Conservation (phyloP, 306 rosid species). For the Sicyos baderoa region DNA sequence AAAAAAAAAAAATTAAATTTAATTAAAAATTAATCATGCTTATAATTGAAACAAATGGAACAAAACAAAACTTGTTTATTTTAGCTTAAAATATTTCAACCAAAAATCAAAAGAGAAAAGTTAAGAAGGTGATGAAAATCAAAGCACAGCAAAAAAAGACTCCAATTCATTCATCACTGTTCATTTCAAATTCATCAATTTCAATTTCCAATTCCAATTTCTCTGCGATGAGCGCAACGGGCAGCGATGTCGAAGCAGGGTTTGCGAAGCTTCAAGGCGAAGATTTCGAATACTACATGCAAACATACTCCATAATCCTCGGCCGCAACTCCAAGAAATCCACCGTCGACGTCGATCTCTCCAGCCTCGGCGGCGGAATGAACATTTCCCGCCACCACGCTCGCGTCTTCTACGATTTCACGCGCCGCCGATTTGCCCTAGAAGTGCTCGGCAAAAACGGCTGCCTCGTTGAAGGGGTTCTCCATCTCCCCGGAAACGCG, state of each 20-base stretch:
- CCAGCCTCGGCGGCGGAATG: conserved; percentile 99
- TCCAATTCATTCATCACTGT: no score
- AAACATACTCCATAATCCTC: conserved; percentile 87
- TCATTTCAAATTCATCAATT: no score
- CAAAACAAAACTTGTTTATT: no score
- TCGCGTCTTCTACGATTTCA: conserved; percentile 89
- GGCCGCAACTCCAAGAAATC: conserved; percentile 98
- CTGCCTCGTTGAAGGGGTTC: conserved; percentile 91
- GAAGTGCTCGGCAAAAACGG: conserved; percentile 95
- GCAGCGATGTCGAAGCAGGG: conserved; percentile 90
- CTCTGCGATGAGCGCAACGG: conserved; percentile 16
- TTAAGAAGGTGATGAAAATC: no score
- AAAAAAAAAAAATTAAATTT: no score
- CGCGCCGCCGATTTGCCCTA: conserved; percentile 93
- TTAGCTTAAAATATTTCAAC: no score
- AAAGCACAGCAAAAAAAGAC: no score
- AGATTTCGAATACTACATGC: conserved; percentile 99
- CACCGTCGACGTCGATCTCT: conserved; percentile 89
- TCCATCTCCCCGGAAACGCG: conserved; percentile 82
- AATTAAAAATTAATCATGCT: no score
- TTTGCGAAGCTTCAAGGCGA: conserved; percentile 97
- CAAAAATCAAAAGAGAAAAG: no score
- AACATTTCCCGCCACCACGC: conserved; percentile 98
- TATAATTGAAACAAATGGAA: no score
- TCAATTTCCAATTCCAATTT: no score